Evolutionary conservation across 768 basidiomycete species (phyloP).

Genomic region (Suillus ampliporus): DNA sequence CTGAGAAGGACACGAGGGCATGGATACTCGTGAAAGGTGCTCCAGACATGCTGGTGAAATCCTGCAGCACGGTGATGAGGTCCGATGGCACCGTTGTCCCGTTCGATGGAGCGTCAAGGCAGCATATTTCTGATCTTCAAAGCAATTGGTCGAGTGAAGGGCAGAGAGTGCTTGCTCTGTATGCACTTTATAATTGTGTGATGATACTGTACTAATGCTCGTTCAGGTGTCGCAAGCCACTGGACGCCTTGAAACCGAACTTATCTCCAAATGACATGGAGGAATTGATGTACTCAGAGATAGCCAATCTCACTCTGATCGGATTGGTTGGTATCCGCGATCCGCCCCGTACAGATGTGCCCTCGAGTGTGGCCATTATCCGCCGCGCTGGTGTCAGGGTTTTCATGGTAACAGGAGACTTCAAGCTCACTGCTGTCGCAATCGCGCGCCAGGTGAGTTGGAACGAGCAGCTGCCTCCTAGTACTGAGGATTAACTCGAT

Average conservation of each 20-base stretch:
- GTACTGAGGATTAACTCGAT: conserved; percentile 10
- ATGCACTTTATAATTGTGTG: conserved; percentile 3
- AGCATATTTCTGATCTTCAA: conserved; percentile 34
- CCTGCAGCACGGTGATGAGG: conserved; percentile 42
- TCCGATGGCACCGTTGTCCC: conserved; percentile 40
- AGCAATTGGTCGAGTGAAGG: conserved; percentile 53
- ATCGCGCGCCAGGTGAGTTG: conserved; percentile 52
- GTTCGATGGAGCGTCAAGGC: conserved; percentile 28
- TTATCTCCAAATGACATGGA: conserved; percentile 35
- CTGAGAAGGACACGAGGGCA: conserved; percentile 15
- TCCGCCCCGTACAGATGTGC: conserved; percentile 58
- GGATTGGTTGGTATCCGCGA: conserved; percentile 62
- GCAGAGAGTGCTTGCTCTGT: conserved; percentile 58
- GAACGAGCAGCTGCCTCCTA: background rate
- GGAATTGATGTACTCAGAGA: conserved; percentile 46
- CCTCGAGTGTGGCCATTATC: conserved; percentile 50
- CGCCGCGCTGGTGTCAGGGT: conserved; percentile 56
- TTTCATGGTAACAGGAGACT: conserved; percentile 65
- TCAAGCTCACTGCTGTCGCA: conserved; percentile 56
- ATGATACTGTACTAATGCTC: conserved; percentile 1
- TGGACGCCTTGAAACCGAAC: conserved; percentile 32
- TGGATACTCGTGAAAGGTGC: conserved; percentile 63
- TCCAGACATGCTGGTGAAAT: conserved; percentile 56
- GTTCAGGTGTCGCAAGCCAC: conserved; percentile 35
- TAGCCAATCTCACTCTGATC: conserved; percentile 48